phyloP scores from a whole-genome alignment of 164 flowering plant genomes.

The Aristolochia fimbriata region DNA sequence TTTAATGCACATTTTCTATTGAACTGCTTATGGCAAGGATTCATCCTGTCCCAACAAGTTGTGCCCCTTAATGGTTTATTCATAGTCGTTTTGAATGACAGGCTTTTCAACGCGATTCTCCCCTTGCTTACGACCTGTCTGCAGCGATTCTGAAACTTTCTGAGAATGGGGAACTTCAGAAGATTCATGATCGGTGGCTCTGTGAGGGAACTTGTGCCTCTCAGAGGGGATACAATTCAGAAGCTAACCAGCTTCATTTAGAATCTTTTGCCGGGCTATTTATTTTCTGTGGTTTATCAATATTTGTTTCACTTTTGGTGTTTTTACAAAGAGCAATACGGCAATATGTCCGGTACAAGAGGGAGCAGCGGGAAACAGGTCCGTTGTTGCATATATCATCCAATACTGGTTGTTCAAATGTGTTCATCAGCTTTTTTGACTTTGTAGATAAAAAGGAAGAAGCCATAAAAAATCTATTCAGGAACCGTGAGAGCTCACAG shows the following conservation, averaged over 20 bases:
- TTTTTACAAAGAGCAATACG: slow-evolving; percentile 31
- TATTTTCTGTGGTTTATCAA: slow-evolving; percentile 36
- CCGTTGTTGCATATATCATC: slow-evolving; percentile 10
- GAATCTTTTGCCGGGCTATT: slow-evolving; percentile 68
- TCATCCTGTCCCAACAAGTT: neutral
- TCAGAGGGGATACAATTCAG: slow-evolving; percentile 6
- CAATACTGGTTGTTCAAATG: slow-evolving; percentile 21
- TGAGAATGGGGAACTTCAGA: slow-evolving; percentile 44
- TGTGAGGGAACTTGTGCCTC: slow-evolving; percentile 33
- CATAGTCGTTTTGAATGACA: slow-evolving; percentile 7
- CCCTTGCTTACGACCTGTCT: slow-evolving; percentile 57
- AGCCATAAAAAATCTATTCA: slow-evolving; percentile 44
- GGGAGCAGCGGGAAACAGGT: slow-evolving; percentile 16
- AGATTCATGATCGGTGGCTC: slow-evolving; percentile 51
- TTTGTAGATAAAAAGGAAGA: slow-evolving; percentile 74
- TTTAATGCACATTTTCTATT: too few relatives aligned
- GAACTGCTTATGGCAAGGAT: neutral
- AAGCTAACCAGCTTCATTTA: slow-evolving; percentile 45
- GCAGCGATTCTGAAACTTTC: slow-evolving; percentile 55
- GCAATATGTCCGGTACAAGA: slow-evolving; percentile 37
- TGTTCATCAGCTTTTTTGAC: slow-evolving; percentile 34
- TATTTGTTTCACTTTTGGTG: slow-evolving; percentile 30
- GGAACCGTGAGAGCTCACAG: slow-evolving; percentile 19
- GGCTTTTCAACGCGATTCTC: slow-evolving; percentile 65
- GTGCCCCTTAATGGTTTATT: neutral